phyloP scores from a whole-genome alignment of 148 eudicot species.

The Rhododendron henanense region DNA sequence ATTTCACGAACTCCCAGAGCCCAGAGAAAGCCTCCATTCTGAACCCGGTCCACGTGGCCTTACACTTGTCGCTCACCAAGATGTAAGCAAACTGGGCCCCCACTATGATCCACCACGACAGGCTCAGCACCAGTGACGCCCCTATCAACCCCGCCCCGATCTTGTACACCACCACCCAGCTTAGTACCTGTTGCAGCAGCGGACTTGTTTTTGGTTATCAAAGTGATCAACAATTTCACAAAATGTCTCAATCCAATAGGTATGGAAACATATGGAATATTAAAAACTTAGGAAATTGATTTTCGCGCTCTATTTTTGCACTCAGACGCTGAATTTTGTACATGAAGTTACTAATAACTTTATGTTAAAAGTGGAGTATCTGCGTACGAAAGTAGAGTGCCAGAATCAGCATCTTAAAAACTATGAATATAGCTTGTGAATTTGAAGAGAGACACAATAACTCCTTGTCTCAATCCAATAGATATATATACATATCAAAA shows the following conservation, averaged over 20 bases:
- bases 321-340: too few relatives aligned
- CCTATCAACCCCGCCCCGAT: constrained; percentile 45
- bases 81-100: constrained; percentile 44
- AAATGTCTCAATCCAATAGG: neutral
- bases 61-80: constrained; percentile 24
- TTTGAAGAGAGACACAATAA: neutral
- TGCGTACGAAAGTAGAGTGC: too few relatives aligned
- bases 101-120: constrained; percentile 57
- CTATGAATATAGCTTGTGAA: neutral
- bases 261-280: too few relatives aligned
- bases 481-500: too few relatives aligned
- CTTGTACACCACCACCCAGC: constrained; percentile 34
- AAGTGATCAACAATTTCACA: neutral
- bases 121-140: constrained; percentile 37
- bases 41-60: constrained; percentile 49
- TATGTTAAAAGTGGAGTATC: too few relatives aligned
- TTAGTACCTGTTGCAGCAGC: constrained; percentile 2
- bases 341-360: too few relatives aligned
- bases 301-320: too few relatives aligned
- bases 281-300: too few relatives aligned
- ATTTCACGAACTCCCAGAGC: constrained; percentile 33
- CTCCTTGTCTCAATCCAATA: too few relatives aligned
- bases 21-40: constrained; percentile 40
- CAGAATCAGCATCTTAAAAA: too few relatives aligned
- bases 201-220: neutral